Evolutionary conservation across 2,329 filamentous ascomycete species (phyloP).

Genomic region (Ophiostoma sp.): DNA sequence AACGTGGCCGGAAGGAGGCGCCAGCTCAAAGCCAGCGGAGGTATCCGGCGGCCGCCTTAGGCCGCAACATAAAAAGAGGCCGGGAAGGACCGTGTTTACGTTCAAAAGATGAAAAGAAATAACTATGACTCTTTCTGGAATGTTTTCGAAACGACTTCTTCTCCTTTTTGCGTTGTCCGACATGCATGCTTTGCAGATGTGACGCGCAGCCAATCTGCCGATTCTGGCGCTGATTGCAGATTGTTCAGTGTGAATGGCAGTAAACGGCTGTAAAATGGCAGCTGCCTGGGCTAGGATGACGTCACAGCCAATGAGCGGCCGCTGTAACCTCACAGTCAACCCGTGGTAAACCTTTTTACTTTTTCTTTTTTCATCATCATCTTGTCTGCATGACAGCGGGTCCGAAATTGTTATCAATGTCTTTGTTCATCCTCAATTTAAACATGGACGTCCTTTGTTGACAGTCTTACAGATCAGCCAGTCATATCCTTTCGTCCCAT

Average conservation of each 20-base stretch:
- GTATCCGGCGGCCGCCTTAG: neutral
- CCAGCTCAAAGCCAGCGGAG: constrained; percentile 4
- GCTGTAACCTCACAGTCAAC: neutral
- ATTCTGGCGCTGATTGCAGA: neutral
- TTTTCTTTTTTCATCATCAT: neutral
- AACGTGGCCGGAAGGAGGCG: constrained; percentile 1
- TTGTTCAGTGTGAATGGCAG: neutral
- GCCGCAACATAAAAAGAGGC: neutral
- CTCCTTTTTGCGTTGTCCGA: neutral
- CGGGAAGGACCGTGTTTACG: neutral
- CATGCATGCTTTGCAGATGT: neutral
- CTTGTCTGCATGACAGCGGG: neutral
- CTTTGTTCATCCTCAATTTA: neutral
- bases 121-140: neutral
- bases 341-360: no score
- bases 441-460: neutral
- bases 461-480: neutral
- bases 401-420: neutral
- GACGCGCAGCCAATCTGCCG: constrained; percentile 9
- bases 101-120: neutral
- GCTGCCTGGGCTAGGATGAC: constrained; percentile 21
- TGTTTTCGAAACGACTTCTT: neutral
- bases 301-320: constrained; percentile 23
- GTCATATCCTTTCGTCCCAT: neutral
- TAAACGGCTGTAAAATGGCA: neutral